These are phyloP conservation scores for Mycena citricolor DNA, from an alignment of 1,284 basidiomycete genomes.

Conservation along the genomic window DNA sequence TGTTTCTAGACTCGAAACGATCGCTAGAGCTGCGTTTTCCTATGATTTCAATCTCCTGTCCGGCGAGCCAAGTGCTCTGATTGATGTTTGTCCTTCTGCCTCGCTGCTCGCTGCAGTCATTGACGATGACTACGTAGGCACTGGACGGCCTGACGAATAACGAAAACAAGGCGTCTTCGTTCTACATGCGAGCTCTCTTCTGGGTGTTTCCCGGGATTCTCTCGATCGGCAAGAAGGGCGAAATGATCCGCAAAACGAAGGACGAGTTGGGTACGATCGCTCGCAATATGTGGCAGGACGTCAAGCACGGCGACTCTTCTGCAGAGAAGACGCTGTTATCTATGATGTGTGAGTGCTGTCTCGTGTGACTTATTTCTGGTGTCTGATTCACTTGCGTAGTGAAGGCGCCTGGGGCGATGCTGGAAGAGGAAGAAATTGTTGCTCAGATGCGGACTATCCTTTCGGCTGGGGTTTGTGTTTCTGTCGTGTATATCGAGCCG, in stretches of 20 bases:
- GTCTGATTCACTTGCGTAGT: slow-evolving; percentile 32
- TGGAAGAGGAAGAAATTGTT: slow-evolving; percentile 48
- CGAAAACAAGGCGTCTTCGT: slow-evolving; percentile 53
- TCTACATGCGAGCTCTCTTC: slow-evolving; percentile 62
- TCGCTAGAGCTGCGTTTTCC: slow-evolving; percentile 55
- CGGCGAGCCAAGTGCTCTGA: slow-evolving; percentile 44
- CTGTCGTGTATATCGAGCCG: neutral
- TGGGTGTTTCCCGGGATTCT: slow-evolving; percentile 57
- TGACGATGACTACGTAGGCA: slow-evolving; percentile 25
- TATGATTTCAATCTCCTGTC: slow-evolving; percentile 54
- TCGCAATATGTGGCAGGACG: slow-evolving; percentile 50
- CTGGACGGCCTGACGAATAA: slow-evolving; percentile 58
- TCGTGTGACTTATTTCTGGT: neutral
- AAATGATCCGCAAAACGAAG: slow-evolving; percentile 52
- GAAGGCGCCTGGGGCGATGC: slow-evolving; percentile 42
- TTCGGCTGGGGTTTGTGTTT: slow-evolving; percentile 44
- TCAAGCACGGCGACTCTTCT: slow-evolving; percentile 42
- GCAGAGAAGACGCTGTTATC: slow-evolving; percentile 48
- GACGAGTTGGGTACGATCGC: slow-evolving; percentile 50
- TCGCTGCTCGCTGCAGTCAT: neutral
- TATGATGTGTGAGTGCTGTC: slow-evolving; percentile 43
- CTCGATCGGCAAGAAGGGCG: slow-evolving; percentile 54
- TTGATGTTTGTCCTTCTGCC: slow-evolving; percentile 28
- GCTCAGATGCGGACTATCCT: slow-evolving; percentile 61
- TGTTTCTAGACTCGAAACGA: slow-evolving; percentile 47